Base-by-base conservation (phyloP, 495 filamentous ascomycete species). In the Sphaerosporella brunnea region DNA sequence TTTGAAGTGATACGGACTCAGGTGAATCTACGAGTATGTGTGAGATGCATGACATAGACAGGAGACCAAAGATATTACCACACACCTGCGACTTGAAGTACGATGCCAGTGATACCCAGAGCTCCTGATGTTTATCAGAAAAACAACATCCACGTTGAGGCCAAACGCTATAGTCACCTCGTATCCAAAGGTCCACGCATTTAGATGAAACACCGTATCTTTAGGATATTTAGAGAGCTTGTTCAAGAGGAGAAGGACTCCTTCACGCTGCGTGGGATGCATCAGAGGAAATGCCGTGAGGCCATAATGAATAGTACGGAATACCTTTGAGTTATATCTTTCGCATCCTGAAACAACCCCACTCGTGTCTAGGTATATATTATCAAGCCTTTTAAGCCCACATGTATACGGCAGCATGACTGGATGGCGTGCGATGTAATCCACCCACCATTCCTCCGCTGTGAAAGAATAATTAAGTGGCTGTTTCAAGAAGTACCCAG, bases 151-250 rank as follows among this genome's bases (percentile, higher is more conserved):
- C n/a, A 16, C 20, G 11, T 10, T 16, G 2, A 15, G 1, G 11
- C 4, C 0, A 9, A 20, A 9, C 10, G 20, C 21, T 16, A n/a
- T 5, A 26, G 9, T 10, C 13, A 44, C 41, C 35, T 51, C 64
- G 56, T 72, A 79, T 42, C 88, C 88, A 60, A 90, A 92, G 1
- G 88, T 96, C 88, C 87, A 95, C 2, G 86, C 73, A 40, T 84
- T 71, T 40, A 96, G 73, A 62, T 93, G 81, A 55, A 95, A 94
- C 3, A 77, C 64, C 0, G 84, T 92, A 19, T 87, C 73, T 8
- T 66, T 47, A 0, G 86, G 81, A 62, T 90, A 93, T 9, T 65
- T 54, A 0, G 65, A 56, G 0, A 93, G 67, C 56, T 85, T 82
- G 23, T 68, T 59, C 2, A 94, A 56, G 2, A 95, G 70, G 58